Percentiles rank a stretch among this genome's conserved stretches.
phyloP scores from a whole-genome alignment of 371 early-diverging fungal genomes.

The Chytridium lagenaria region DNA sequence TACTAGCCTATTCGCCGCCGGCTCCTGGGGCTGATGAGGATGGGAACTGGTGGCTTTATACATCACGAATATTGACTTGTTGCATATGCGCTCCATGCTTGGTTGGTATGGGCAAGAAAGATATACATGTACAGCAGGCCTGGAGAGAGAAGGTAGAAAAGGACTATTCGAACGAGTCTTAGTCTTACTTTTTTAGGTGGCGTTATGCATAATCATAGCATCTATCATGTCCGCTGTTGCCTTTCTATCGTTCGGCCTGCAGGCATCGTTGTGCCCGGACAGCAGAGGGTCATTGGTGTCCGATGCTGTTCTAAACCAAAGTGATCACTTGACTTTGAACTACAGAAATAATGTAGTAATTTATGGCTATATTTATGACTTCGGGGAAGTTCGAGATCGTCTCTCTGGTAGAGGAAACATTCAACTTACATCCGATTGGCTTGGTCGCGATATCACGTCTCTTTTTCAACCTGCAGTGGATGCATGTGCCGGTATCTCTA shows the following conservation, averaged over 20 bases:
- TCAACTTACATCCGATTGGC: slow-evolving; percentile 44
- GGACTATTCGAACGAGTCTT: background rate
- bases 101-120: slow-evolving; percentile 24
- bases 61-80: slow-evolving; percentile 30
- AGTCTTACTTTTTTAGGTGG: slow-evolving; percentile 33
- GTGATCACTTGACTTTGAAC: slow-evolving; percentile 30
- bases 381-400: slow-evolving; percentile 27
- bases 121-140: slow-evolving; percentile 44
- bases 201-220: slow-evolving; percentile 53
- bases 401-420: slow-evolving; percentile 28
- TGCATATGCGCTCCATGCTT: slow-evolving; percentile 30
- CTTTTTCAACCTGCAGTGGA: slow-evolving; percentile 38
- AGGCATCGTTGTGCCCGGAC: slow-evolving; percentile 44
- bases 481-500: slow-evolving; percentile 24
- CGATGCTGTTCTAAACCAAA: slow-evolving; percentile 36
- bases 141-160: slow-evolving; percentile 60
- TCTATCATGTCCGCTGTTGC: slow-evolving; percentile 45
- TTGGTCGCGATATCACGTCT: slow-evolving; percentile 44
- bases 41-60: slow-evolving; percentile 39
- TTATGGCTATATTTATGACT: slow-evolving; percentile 47
- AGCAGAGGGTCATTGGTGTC: background rate
- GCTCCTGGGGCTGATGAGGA: slow-evolving; percentile 21
- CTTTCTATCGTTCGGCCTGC: slow-evolving; percentile 52
- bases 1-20: slow-evolving; percentile 19
- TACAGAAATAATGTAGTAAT: slow-evolving; percentile 48